Percentiles rank a stretch among this genome's conserved stretches.
phyloP scores from a whole-genome alignment of 495 filamentous ascomycete species.

The Talaromyces trachyspermus region DNA sequence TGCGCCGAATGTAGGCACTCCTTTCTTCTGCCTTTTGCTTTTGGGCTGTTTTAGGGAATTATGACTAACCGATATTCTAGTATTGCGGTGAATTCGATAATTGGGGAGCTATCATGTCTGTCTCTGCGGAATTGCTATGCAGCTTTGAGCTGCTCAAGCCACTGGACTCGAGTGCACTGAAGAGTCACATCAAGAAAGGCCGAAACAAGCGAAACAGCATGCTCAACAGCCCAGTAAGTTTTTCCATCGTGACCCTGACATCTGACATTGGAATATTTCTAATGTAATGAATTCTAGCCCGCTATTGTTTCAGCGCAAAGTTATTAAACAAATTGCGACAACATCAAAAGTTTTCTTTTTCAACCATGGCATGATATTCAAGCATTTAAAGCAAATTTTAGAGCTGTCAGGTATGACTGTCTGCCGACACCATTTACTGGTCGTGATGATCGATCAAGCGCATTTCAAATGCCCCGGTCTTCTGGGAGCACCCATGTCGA shows the following conservation, averaged over 20 bases:
- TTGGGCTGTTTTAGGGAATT: too few relatives aligned
- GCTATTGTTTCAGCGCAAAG: constrained; percentile 42
- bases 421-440: too few relatives aligned
- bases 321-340: constrained; percentile 22
- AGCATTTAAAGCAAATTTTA: not conserved
- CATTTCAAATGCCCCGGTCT: too few relatives aligned
- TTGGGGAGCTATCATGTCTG: constrained; percentile 98
- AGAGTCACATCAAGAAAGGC: constrained; percentile 98
- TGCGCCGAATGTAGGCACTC: constrained; percentile 76
- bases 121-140: constrained; percentile 86
- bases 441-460: too few relatives aligned
- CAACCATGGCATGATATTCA: not conserved
- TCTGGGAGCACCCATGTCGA: too few relatives aligned
- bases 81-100: constrained; percentile 99
- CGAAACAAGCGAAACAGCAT: constrained; percentile 85
- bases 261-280: constrained; percentile 11
- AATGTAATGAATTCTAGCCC: constrained; percentile 31
- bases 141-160: constrained; percentile 97
- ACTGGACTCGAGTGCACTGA: constrained; percentile 90
- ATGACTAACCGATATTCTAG: constrained; percentile 40
- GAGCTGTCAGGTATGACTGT: not conserved
- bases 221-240: constrained; percentile 84
- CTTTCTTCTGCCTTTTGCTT: constrained; percentile 5
- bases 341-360: not conserved
- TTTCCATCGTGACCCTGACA: not conserved